These are phyloP conservation scores for Macrolepiota fuliginosa DNA, from an alignment of 768 basidiomycete genomes.

Conservation along the genomic window DNA sequence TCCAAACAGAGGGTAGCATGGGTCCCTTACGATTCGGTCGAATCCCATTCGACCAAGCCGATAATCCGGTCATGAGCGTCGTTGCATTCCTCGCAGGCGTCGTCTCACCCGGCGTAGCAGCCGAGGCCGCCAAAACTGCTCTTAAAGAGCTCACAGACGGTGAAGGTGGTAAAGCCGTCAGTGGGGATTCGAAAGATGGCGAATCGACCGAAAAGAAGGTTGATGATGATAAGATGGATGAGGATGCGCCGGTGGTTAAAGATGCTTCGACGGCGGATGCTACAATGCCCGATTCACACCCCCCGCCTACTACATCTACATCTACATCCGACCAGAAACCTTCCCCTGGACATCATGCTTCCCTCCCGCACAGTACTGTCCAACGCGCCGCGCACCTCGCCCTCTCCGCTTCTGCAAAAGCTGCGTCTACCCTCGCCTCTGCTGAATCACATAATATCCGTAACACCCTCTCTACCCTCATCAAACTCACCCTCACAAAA, in stretches of 20 bases:
- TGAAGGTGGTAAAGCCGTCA: constrained; percentile 36
- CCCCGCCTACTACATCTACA: not conserved
- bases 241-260: constrained; percentile 29
- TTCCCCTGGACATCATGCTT: constrained; percentile 18
- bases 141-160: constrained; percentile 76
- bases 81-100: constrained; percentile 96
- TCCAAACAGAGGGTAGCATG: constrained; percentile 73
- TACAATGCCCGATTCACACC: not conserved
- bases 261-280: constrained; percentile 18
- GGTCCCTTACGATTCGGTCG: constrained; percentile 73
- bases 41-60: constrained; percentile 90
- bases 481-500: constrained; percentile 83
- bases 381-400: constrained; percentile 84
- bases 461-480: constrained; percentile 73
- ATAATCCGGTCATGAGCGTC: constrained; percentile 98
- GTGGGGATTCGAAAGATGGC: constrained; percentile 24
- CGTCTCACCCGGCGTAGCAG: constrained; percentile 85
- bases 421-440: constrained; percentile 75
- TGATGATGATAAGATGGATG: constrained; percentile 47
- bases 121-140: constrained; percentile 90
- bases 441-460: constrained; percentile 84
- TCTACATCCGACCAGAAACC: not conserved
- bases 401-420: constrained; percentile 84
- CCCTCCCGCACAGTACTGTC: constrained; percentile 71
- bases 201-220: constrained; percentile 25